Percentiles rank a stretch among this genome's conserved stretches.
These are phyloP conservation scores for Suillus fuscotomentosus DNA, from an alignment of 768 basidiomycete species.

Conservation along the genomic window DNA sequence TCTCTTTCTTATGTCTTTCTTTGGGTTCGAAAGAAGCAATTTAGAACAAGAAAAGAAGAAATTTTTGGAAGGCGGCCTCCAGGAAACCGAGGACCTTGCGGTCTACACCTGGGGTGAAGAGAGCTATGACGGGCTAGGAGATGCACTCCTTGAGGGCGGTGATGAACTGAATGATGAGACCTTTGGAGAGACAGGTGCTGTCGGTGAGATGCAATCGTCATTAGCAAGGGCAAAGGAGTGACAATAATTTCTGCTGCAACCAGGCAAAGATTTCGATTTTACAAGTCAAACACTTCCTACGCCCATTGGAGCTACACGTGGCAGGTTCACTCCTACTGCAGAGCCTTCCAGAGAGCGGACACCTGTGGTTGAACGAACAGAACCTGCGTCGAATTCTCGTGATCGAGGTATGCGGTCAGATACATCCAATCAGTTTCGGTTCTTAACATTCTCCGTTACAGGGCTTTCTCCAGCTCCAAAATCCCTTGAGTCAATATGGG, in stretches of 20 bases:
- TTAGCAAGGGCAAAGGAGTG: conserved; percentile 5
- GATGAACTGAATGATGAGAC: conserved; percentile 98
- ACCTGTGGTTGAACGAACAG: conserved; percentile 25
- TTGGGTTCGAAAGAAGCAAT: conserved; percentile 65
- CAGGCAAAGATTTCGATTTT: conserved; percentile 94
- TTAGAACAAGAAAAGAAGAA: conserved; percentile 64
- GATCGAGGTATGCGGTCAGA: conserved; percentile 27
- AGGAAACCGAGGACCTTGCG: conserved; percentile 77
- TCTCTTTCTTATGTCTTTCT: conserved; percentile 67
- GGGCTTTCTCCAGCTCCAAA: conserved; percentile 36
- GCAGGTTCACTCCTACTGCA: conserved; percentile 18
- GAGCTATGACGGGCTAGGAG: conserved; percentile 86
- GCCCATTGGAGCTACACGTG: conserved; percentile 12
- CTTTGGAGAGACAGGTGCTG: conserved; percentile 68
- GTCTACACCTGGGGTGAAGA: conserved; percentile 94
- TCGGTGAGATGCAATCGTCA: conserved; percentile 57
- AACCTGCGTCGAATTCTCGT: conserved; percentile 15
- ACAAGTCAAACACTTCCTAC: conserved; percentile 42
- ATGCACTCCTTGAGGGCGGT: conserved; percentile 82
- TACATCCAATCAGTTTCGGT: conserved; percentile 9
- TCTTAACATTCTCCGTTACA: conserved; percentile 14
- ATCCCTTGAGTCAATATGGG: conserved; percentile 77
- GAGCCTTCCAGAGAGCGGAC: conserved; percentile 26
- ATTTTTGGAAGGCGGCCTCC: conserved; percentile 45
- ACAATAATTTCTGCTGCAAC: conserved; percentile 11